phyloP scores from a whole-genome alignment of 371 early-diverging fungal genomes.

The Nematocida minor region DNA sequence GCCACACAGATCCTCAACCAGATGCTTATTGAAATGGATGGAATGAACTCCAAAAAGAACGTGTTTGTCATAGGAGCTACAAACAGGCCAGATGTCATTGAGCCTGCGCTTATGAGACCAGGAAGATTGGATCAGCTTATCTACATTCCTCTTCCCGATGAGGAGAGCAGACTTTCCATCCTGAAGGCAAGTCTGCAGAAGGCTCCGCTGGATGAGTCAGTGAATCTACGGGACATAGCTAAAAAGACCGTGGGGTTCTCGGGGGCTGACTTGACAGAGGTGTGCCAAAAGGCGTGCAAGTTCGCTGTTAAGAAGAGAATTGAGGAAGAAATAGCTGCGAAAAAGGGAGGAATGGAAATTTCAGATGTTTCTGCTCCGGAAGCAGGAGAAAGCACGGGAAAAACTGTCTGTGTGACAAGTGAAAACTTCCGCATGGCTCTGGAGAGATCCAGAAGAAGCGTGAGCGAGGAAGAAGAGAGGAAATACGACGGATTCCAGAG shows the following conservation, averaged over 20 bases:
- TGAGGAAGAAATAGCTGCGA: constrained; percentile 76
- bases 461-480: constrained; percentile 87
- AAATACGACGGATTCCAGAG: constrained; percentile 87
- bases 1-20: constrained; percentile 87
- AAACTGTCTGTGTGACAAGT: constrained; percentile 77
- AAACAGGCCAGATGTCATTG: constrained; percentile 84
- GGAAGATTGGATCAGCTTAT: constrained; percentile 82
- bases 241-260: constrained; percentile 87
- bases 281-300: constrained; percentile 97
- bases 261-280: constrained; percentile 98
- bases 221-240: constrained; percentile 79
- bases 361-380: constrained; percentile 66
- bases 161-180: constrained; percentile 76
- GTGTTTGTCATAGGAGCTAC: constrained; percentile 89
- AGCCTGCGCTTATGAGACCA: constrained; percentile 86
- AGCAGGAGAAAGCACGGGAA: constrained; percentile 46
- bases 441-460: constrained; percentile 88
- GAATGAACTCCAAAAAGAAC: constrained; percentile 95
- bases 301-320: constrained; percentile 95
- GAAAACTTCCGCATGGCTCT: constrained; percentile 95
- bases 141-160: constrained; percentile 72
- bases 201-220: constrained; percentile 78
- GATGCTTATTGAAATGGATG: constrained; percentile 99
- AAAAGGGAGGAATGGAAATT: constrained; percentile 65
- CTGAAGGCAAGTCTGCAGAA: constrained; percentile 86